Conservation (phyloP, 805 yeast species). For the Saccharomycopsis selenospora region DNA sequence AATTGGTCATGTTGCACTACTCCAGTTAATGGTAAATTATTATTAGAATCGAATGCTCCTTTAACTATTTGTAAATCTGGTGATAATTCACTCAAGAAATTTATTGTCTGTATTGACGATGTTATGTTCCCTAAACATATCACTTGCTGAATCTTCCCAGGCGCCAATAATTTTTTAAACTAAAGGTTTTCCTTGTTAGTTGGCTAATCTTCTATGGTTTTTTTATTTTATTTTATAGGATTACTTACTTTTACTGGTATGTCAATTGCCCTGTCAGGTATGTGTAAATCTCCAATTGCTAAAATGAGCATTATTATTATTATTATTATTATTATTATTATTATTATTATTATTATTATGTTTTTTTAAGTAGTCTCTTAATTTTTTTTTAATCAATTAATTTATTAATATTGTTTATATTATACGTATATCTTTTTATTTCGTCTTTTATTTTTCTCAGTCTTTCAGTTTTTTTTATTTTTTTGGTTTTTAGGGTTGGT, state of each 20-base stretch:
- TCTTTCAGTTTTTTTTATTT: too few species aligned
- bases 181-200: conserved; percentile 26
- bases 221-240: too few species aligned
- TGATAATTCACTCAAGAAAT: conserved; percentile 60
- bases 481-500: too few species aligned
- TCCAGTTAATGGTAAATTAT: conserved; percentile 49
- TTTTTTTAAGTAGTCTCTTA: too few species aligned
- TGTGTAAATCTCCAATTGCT: conserved; percentile 84
- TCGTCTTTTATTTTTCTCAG: too few species aligned
- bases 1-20: conserved; percentile 64
- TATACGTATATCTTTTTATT: too few species aligned
- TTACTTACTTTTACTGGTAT: conserved; percentile 36
- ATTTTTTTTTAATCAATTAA: too few species aligned
- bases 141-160: conserved; percentile 82
- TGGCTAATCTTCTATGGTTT: conserved; percentile 10
- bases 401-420: too few species aligned
- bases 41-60: conserved; percentile 69
- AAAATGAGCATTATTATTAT: conserved; percentile 52
- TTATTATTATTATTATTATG: too few species aligned
- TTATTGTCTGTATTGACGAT: conserved; percentile 52
- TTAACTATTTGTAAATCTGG: conserved; percentile 67
- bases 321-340: too few species aligned
- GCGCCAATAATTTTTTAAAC: conserved; percentile 70
- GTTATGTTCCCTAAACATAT: conserved; percentile 80
- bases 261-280: conserved; percentile 77